phyloP scores from a whole-genome alignment of 352 stramenopile species.

The Phytopythium litorale region DNA sequence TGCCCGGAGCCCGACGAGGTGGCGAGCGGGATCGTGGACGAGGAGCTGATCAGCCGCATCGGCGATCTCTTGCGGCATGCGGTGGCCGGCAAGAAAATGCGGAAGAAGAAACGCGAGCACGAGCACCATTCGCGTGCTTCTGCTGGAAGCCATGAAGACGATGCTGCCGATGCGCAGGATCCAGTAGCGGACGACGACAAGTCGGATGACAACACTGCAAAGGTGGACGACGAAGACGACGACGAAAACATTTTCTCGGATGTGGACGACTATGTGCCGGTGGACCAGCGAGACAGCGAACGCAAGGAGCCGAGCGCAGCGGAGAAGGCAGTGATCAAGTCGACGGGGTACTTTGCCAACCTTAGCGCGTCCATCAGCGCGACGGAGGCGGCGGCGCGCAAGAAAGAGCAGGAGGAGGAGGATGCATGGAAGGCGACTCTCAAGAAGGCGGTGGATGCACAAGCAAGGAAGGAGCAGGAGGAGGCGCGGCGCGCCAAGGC shows the following conservation, averaged over 20 bases:
- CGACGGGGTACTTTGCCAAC: constrained; percentile 57
- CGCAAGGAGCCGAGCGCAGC: constrained; percentile 1
- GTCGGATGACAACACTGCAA: constrained; percentile 4
- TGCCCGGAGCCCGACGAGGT: constrained; percentile 56
- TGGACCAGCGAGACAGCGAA: constrained; percentile 38
- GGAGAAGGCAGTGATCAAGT: constrained; percentile 17
- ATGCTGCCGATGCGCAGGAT: not conserved
- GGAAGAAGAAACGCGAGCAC: constrained; percentile 34
- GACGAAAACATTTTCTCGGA: constrained; percentile 79
- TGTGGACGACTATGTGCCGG: constrained; percentile 63
- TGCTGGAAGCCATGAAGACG: not conserved
- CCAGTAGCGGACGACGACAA: not conserved
- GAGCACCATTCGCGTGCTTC: not conserved
- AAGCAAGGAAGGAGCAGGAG: constrained; percentile 38
- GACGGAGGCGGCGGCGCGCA: constrained; percentile 32
- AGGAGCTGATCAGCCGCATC: constrained; percentile 41
- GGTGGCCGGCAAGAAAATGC: constrained; percentile 33
- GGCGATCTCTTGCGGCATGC: constrained; percentile 23
- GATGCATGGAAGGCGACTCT: constrained; percentile 56
- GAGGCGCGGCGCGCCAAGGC: constrained; percentile 33
- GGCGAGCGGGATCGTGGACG: constrained; percentile 46
- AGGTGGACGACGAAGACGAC: constrained; percentile 21
- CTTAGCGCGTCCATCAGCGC: constrained; percentile 66
- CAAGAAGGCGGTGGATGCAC: constrained; percentile 44
- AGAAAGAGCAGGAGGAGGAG: constrained; percentile 42